Evolutionary conservation across 192 early-diverging fungal species (phyloP).

Genomic region (Linnemannia exigua): DNA sequence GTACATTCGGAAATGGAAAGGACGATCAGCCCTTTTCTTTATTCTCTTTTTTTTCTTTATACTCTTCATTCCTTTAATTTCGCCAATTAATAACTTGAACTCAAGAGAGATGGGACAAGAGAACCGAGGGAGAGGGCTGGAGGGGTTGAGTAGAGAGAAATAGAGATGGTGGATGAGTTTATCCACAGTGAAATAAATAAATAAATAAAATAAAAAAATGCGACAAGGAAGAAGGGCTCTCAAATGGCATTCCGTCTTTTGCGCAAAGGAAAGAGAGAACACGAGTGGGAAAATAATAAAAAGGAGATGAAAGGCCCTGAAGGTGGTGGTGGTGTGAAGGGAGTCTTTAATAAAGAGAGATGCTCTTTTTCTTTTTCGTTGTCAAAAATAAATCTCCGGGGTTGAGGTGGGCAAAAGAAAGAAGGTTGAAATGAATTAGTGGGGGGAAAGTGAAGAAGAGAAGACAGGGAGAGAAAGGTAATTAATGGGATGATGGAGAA

Average conservation of each 20-base stretch:
- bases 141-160: neutral
- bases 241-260: neutral
- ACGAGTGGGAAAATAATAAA: neutral
- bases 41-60: too few relatives aligned
- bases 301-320: neutral
- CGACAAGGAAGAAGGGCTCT: neutral
- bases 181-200: neutral
- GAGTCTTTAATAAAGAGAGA: neutral
- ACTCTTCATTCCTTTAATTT: neutral
- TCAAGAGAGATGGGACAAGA: neutral
- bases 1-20: neutral
- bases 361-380: neutral
- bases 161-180: neutral
- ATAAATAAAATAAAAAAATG: too few relatives aligned
- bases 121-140: neutral
- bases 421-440: conserved; percentile 4
- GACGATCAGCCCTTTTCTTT: neutral
- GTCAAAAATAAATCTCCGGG: neutral
- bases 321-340: too few relatives aligned
- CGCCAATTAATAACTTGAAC: neutral
- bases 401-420: neutral
- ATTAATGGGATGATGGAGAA: neutral
- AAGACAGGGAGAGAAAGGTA: too few relatives aligned
- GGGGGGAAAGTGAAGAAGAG: neutral
- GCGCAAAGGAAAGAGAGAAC: neutral